Conservation (phyloP, 345 rosid genomes). For the Citrus hindsii region DNA sequence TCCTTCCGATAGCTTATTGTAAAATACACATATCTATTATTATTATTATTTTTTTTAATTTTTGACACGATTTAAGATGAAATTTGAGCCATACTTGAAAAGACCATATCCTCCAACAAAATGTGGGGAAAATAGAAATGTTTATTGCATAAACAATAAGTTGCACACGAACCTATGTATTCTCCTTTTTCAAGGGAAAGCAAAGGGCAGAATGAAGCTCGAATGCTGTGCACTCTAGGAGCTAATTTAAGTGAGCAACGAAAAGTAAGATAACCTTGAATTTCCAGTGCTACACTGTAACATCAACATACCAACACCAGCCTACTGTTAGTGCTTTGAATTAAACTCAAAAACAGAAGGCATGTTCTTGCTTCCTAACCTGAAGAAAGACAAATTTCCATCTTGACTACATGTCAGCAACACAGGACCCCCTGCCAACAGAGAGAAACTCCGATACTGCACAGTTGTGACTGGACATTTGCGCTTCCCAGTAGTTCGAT, state of each 20-base stretch:
- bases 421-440: conserved; percentile 86
- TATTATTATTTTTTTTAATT: background rate
- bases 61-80: background rate
- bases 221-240: conserved; percentile 64
- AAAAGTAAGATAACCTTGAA: conserved; percentile 78
- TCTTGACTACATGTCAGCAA: conserved; percentile 86
- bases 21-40: background rate
- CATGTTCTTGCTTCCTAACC: conserved; percentile 37
- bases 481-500: conserved; percentile 56
- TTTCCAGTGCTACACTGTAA: conserved; percentile 77
- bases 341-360: background rate
- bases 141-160: background rate
- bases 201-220: conserved; percentile 87
- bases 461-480: conserved; percentile 79
- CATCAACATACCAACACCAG: conserved; percentile 15
- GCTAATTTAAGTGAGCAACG: conserved; percentile 82
- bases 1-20: background rate
- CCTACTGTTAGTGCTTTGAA: conserved; percentile 4
- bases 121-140: background rate
- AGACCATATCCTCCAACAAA: background rate
- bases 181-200: conserved; percentile 94
- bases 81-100: background rate
- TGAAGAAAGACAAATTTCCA: conserved; percentile 85
- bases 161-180: conserved; percentile 59
- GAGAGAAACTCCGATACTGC: conserved; percentile 90